Conservation (phyloP, 192 early-diverging fungal genomes). For the Phycomyces blakesleeanus region DNA sequence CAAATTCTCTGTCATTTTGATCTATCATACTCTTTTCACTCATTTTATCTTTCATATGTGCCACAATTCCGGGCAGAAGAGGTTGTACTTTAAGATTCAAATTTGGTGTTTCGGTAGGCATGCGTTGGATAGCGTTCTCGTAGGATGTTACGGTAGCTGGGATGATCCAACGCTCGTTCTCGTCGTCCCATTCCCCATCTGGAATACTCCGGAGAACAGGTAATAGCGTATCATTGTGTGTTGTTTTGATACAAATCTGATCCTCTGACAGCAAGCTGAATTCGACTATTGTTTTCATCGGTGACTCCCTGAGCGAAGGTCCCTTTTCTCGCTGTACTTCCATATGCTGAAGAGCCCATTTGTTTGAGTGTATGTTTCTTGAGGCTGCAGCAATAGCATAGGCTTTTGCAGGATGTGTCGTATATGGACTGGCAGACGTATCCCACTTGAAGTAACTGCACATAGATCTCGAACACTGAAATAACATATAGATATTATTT, state of each 20-base stretch:
- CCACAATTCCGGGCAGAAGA: not conserved
- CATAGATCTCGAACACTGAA: constrained; percentile 4
- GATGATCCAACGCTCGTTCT: not conserved
- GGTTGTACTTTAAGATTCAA: not conserved
- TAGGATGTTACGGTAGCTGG: constrained; percentile 8
- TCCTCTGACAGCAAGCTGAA: constrained; percentile 9
- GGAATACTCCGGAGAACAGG: not conserved
- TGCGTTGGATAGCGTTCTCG: not conserved
- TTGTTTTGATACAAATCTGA: constrained; percentile 7
- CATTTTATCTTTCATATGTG: not conserved
- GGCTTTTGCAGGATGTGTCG: not conserved
- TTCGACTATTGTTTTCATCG: not conserved
- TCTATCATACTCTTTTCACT: not conserved
- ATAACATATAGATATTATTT: too few species aligned
- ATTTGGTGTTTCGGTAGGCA: not conserved
- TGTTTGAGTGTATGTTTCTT: not conserved
- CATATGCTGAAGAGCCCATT: not conserved
- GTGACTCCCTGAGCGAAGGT: not conserved
- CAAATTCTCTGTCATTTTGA: not conserved
- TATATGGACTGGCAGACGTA: not conserved
- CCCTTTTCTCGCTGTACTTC: not conserved
- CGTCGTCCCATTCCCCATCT: constrained; percentile 1
- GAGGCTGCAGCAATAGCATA: not conserved
- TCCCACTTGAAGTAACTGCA: constrained; percentile 22
- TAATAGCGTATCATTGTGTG: not conserved